Percentiles rank a stretch among this genome's conserved stretches.
phyloP scores from a whole-genome alignment of 495 filamentous ascomycete species.

The Hypoxylon crocopeplum region DNA sequence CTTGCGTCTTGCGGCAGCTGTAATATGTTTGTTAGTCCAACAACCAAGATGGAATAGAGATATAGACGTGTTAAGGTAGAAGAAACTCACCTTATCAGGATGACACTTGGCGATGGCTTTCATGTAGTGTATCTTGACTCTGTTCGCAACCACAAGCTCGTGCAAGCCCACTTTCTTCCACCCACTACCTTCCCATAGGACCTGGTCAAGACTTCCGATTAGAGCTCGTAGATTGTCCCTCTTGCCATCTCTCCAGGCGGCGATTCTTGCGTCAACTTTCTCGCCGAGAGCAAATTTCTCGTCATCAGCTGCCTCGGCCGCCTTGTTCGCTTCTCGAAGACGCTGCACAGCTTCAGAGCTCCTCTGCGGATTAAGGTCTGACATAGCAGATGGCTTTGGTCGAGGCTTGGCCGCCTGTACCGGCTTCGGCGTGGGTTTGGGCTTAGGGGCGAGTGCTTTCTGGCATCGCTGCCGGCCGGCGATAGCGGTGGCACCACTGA shows the following conservation, averaged over 20 bases:
- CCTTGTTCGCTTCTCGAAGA: conserved; percentile 80
- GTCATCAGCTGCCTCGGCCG: conserved; percentile 81
- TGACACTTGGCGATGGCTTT: conserved; percentile 98
- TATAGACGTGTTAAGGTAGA: background rate
- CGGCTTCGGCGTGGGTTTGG: conserved; percentile 44
- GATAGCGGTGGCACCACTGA: conserved; percentile 82
- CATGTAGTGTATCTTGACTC: conserved; percentile 98
- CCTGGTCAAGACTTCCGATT: conserved; percentile 83
- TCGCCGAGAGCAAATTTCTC: conserved; percentile 92
- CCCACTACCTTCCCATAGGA: conserved; percentile 88
- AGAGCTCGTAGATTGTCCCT: conserved; percentile 90
- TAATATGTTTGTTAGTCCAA: conserved; percentile 28
- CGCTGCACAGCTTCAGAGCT: conserved; percentile 73
- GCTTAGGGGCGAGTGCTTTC: conserved; percentile 73
- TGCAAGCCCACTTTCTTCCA: conserved; percentile 98
- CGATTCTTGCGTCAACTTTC: conserved; percentile 76
- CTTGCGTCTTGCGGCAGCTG: conserved; percentile 86
- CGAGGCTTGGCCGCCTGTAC: conserved; percentile 42
- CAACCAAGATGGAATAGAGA: background rate
- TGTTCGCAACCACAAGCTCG: conserved; percentile 85
- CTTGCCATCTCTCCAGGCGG: conserved; percentile 85
- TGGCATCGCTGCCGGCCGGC: conserved; percentile 91
- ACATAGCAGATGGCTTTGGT: conserved; percentile 56
- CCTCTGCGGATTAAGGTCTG: conserved; percentile 46
- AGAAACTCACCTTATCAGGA: conserved; percentile 87